Evolutionary conservation across 2,329 filamentous ascomycete genomes (phyloP).

Genomic region (Fusarium stilboides): DNA sequence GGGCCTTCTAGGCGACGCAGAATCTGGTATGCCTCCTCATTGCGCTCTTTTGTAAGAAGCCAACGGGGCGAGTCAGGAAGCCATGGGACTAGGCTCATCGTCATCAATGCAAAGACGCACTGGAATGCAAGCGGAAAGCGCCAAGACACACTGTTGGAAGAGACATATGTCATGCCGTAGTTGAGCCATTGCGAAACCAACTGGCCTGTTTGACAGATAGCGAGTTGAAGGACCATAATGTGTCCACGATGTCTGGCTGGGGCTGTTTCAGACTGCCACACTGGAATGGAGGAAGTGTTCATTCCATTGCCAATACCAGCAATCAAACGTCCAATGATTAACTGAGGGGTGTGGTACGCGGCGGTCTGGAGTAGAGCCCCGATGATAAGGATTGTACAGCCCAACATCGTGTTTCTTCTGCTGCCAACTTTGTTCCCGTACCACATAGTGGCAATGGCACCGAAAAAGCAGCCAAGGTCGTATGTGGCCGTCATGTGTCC

Average conservation of each 20-base stretch:
- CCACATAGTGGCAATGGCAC: neutral
- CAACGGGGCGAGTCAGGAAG: neutral
- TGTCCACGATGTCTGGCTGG: no score
- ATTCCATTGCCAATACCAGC: neutral
- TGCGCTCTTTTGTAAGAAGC: neutral
- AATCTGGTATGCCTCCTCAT: slow-evolving; percentile 2
- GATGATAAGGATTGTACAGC: neutral
- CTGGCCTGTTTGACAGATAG: no score
- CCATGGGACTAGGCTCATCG: no score
- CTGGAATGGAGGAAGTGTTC: no score
- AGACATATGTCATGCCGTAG: no score
- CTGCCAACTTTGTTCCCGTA: neutral
- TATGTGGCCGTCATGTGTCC: no score
- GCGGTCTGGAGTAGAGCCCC: neutral
- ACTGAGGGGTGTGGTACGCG: neutral
- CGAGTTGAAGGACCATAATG: no score
- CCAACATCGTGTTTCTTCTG: neutral
- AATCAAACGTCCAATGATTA: slow-evolving; percentile 1
- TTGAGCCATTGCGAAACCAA: no score
- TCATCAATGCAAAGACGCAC: no score
- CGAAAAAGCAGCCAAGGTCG: neutral
- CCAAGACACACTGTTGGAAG: no score
- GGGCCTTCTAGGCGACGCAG: no score
- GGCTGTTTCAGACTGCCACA: no score
- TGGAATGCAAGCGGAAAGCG: neutral